A percentile compares a stretch with the other conserved stretches of the same genome.
These are phyloP conservation scores for Eucalyptus pauciflora DNA, from an alignment of 345 rosid species.

Conservation along the genomic window DNA sequence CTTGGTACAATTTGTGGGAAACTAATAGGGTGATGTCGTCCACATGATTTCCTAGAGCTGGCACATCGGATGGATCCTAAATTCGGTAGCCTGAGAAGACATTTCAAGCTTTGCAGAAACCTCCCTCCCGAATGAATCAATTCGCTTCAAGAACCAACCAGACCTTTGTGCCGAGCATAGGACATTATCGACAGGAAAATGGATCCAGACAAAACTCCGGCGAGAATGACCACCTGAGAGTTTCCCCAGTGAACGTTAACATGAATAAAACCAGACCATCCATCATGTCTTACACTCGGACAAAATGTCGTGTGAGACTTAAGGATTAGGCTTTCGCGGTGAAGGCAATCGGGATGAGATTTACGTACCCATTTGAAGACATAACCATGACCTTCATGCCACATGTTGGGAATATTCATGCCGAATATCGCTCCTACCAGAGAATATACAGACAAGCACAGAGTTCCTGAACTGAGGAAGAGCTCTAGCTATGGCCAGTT, in stretches of 20 bases:
- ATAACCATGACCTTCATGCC: slow-evolving; percentile 27
- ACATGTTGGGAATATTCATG: slow-evolving; percentile 36
- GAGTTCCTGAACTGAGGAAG: slow-evolving; percentile 37
- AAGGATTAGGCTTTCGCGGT: background rate
- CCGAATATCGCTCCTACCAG: slow-evolving; percentile 43
- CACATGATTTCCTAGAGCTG: background rate
- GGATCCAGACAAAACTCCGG: slow-evolving; percentile 24
- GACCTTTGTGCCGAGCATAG: slow-evolving; percentile 62
- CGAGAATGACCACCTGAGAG: slow-evolving; percentile 38
- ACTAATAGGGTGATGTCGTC: background rate
- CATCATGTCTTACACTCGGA: background rate
- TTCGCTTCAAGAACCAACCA: slow-evolving; percentile 41
- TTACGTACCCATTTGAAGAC: slow-evolving; percentile 43
- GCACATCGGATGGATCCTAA: background rate
- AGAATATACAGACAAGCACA: slow-evolving; percentile 33
- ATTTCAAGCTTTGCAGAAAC: background rate
- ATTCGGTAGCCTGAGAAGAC: background rate
- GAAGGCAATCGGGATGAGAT: background rate
- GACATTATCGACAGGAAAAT: slow-evolving; percentile 31
- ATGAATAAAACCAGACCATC: background rate
- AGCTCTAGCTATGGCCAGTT: slow-evolving; percentile 15
- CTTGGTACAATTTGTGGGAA: background rate
- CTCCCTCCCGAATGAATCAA: background rate
- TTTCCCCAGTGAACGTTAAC: background rate
- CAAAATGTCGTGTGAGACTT: background rate